Evolutionary conservation across 2,329 filamentous ascomycete genomes (phyloP), one percentile per base, ranked within the genome.

Genomic region (Neonectria hederae): DNA sequence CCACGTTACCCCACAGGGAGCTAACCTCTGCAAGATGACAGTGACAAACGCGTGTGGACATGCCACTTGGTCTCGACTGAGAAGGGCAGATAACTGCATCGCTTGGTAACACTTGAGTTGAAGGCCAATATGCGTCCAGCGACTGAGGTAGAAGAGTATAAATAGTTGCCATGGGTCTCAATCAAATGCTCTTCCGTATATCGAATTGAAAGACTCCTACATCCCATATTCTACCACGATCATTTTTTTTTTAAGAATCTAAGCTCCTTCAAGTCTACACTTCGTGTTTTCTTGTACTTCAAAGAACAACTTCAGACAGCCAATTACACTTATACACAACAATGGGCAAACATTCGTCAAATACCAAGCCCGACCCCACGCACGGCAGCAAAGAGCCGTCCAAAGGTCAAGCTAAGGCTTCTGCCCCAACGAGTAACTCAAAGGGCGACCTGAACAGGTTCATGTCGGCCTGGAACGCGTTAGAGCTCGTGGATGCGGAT

Each of bases 1-100:
- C 38, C 13, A 49, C 46, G 60, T 62, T 54, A 58, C 60, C 42
- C 40, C 19, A 42, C 48, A 58, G 54, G 48, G 32, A 45, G 28
- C 40, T 28, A 22, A 22, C 28, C 26, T 38, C 40, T 38, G 54
- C 40, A 53, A 43, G 28, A 54, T 22, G 42, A 19, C 42, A 42
- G 26, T 28, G 46, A n/a, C 14, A 14, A 35, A 42, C 17, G 9
- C 22, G 40, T 5, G 42, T 21, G 9, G 22, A 10, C 13, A 38
- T 57, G 19, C 14, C 13, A n/a, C 10, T 38, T 38, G 28, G 13
- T 24, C 19, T 58, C 38, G 32, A 43, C 24, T 28, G 42, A 21
- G 40, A 22, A 26, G 26, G n/a, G 38, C 42, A 19, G 24, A 30
- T 11, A 52, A 32, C n/a, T 53, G 32, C 21, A 28, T 13, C 11